These are phyloP conservation scores for Amanita brunnescens DNA, from an alignment of 768 basidiomycete species.

Conservation along the genomic window DNA sequence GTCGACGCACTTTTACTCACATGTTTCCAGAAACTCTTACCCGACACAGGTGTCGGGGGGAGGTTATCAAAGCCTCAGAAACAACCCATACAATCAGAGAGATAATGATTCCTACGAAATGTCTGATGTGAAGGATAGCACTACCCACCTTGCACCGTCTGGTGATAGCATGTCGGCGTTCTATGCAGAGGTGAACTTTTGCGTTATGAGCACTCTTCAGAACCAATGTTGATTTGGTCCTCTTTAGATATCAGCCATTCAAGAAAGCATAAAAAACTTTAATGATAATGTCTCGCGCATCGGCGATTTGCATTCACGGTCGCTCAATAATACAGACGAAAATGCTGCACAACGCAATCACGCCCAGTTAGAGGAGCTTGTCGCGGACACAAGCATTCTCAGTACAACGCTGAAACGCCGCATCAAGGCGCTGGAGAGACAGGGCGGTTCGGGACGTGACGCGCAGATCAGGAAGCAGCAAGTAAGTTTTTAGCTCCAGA, in stretches of 20 bases:
- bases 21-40: constrained; percentile 43
- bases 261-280: constrained; percentile 60
- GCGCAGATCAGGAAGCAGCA: constrained; percentile 73
- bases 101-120: constrained; percentile 64
- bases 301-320: constrained; percentile 64
- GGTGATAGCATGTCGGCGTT: constrained; percentile 58
- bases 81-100: constrained; percentile 62
- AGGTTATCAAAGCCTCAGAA: constrained; percentile 37
- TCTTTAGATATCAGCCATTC: constrained; percentile 61
- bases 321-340: constrained; percentile 72
- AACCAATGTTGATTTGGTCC: constrained; percentile 13
- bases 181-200: constrained; percentile 55
- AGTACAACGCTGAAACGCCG: constrained; percentile 62
- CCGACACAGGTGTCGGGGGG: constrained; percentile 57
- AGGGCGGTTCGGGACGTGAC: constrained; percentile 57
- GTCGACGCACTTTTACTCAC: constrained; percentile 9
- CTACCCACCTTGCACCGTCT: constrained; percentile 35
- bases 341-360: constrained; percentile 49
- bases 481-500: constrained; percentile 26
- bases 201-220: constrained; percentile 24
- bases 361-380: constrained; percentile 57
- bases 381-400: constrained; percentile 63
- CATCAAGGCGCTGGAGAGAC: constrained; percentile 62
- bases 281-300: constrained; percentile 64
- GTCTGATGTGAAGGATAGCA: constrained; percentile 57